Base-by-base conservation (phyloP, 2,329 filamentous ascomycete genomes). In the Diaporthe vexans region DNA sequence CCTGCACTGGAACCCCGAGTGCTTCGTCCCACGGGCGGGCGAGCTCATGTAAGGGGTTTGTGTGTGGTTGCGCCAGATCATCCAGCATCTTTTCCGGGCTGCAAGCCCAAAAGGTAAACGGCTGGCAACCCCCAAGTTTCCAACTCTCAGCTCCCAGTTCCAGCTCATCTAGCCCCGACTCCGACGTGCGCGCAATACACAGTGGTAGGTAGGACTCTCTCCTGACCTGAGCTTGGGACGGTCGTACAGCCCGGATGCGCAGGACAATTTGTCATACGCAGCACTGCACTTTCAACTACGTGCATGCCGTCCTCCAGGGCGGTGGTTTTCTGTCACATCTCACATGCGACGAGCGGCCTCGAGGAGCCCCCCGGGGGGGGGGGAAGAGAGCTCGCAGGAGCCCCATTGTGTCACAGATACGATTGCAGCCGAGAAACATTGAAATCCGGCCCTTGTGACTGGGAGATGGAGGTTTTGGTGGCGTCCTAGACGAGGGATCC, bases 351-450 rank as follows among this genome's bases (percentile, higher is more conserved):
- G 29, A 48, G 24, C 19, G 52, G 35, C 56, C 54, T 73, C 51
- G 63, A n/a, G n/a, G 24, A 19, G 63, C 26, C 71, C 40, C n/a
- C n/a, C n/a, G n/a, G n/a, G n/a, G n/a, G n/a, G 54, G 26, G 65
- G 65, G 40, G 40, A 43, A 10, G 37, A 68, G 48, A 40, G 48
- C 63, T 54, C 63, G 37, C 63, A 54, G 63, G 33, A 70, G 52
- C 61, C 61, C 72, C 63, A 73, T 73, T 48, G 52, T 73, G 63
- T 57, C 57, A 58, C 73, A 73, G 19, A 43, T 51, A 43, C 46
- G 33, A 48, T 73, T n/a, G 63, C 40, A 70, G 57, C 56, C 71
- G 70, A 69, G 61, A 65, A 61, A 74, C 73, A 57, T 59, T 69
- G 48, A 75, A 43, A 52, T 70, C 51, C 54, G 40, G 51, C 43